These are phyloP conservation scores for Omphalea diandra DNA, from an alignment of 441 rosid genomes.

Conservation along the genomic window DNA sequence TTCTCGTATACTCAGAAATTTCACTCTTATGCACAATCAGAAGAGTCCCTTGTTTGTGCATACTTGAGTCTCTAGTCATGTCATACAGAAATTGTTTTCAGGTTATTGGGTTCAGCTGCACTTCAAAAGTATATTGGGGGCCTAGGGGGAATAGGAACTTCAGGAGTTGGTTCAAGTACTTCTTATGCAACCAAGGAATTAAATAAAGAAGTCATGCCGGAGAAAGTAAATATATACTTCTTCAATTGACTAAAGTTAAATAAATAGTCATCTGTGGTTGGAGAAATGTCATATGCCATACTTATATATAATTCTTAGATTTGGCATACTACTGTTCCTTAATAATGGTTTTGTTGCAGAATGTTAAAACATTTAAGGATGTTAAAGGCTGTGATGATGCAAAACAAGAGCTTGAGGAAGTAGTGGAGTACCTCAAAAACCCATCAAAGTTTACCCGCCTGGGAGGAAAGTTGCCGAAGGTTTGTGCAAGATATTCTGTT, in stretches of 20 bases:
- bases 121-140: constrained; percentile 90
- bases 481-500: constrained; percentile 33
- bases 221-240: constrained; percentile 53
- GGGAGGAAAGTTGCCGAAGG: constrained; percentile 99
- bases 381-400: constrained; percentile 99
- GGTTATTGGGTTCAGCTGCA: constrained; percentile 95
- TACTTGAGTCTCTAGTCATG: constrained; percentile 24
- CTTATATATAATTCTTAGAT: constrained; percentile 14
- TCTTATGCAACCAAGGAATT: constrained; percentile 87
- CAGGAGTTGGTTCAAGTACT: constrained; percentile 97
- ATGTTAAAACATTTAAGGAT: constrained; percentile 97
- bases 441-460: constrained; percentile 97
- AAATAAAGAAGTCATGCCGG: constrained; percentile 91
- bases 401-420: constrained; percentile 98
- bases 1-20: no score
- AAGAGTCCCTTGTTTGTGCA: constrained; percentile 20
- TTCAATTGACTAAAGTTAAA: background rate
- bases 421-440: constrained; percentile 93
- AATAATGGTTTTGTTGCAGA: constrained; percentile 47
- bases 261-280: background rate
- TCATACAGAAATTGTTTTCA: constrained; percentile 33
- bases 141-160: constrained; percentile 94
- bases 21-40: no score
- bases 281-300: background rate
- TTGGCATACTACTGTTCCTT: background rate